phyloP scores from a whole-genome alignment of 257 asterid genomes.

The Solanum corneliomulleri region DNA sequence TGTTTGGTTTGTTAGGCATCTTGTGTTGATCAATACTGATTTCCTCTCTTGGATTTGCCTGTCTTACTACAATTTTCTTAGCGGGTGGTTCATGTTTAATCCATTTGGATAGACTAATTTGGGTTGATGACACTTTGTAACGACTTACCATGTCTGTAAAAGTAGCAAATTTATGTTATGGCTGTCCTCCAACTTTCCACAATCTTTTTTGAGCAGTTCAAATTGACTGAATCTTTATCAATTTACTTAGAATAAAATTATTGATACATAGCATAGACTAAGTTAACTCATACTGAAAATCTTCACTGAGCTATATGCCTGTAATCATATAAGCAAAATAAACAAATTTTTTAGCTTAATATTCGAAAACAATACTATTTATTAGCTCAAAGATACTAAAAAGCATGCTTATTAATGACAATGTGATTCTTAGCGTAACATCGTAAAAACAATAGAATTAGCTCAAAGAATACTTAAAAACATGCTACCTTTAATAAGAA shows the following conservation, averaged over 20 bases:
- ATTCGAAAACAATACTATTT: not conserved
- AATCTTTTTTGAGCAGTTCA: not conserved
- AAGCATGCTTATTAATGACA: not conserved
- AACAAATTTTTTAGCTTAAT: not conserved
- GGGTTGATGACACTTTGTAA: not conserved
- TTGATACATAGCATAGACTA: not conserved
- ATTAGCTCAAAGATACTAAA: not conserved
- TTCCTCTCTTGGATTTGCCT: not conserved
- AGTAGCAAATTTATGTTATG: not conserved
- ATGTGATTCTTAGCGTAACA: not conserved
- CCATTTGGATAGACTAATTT: not conserved
- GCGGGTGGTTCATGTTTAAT: not conserved
- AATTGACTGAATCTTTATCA: not conserved
- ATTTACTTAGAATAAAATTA: not conserved
- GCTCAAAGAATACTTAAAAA: no score
- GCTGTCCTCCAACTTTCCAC: not conserved
- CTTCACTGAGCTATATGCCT: not conserved
- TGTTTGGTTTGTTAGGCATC: not conserved
- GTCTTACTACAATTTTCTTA: no score
- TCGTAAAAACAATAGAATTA: no score
- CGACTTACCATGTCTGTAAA: not conserved
- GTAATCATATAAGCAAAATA: not conserved
- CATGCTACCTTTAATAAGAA: not conserved
- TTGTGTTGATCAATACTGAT: not conserved
- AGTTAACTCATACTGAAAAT: not conserved